Evolutionary conservation across 2,329 filamentous ascomycete species (phyloP).

Genomic region (Zopfia rhizophila): DNA sequence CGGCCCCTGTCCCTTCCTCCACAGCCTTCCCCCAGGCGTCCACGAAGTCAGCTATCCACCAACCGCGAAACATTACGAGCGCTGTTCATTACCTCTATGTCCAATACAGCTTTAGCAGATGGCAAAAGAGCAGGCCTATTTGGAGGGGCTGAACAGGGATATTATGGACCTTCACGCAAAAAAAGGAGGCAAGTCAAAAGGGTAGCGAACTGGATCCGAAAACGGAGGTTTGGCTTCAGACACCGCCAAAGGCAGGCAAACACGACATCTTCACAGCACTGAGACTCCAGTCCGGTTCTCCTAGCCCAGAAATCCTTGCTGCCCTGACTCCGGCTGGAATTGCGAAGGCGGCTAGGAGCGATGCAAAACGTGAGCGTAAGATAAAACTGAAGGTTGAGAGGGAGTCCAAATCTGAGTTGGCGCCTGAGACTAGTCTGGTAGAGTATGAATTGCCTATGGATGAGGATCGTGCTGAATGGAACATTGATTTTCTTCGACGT

Average conservation of each 20-base stretch:
- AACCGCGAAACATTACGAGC: slow-evolving; percentile 12
- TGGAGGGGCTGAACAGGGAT: no score
- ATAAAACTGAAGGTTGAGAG: neutral
- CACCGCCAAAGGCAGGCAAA: no score
- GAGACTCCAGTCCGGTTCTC: no score
- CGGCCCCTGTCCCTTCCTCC: slow-evolving; percentile 23
- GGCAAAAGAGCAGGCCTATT: neutral
- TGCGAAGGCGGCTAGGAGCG: no score
- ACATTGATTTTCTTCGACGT: slow-evolving; percentile 34
- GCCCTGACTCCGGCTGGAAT: no score
- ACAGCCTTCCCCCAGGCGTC: slow-evolving; percentile 14
- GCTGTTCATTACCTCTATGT: slow-evolving; percentile 27
- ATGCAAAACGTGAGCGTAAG: neutral
- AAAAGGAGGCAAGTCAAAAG: no score
- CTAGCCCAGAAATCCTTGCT: no score
- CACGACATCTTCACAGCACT: no score
- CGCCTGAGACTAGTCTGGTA: slow-evolving; percentile 8
- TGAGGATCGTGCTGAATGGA: slow-evolving; percentile 34
- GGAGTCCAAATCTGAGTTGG: neutral
- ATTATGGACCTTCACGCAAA: no score
- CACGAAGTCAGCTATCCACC: slow-evolving; percentile 24
- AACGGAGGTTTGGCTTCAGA: no score
- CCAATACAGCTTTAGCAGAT: slow-evolving; percentile 12
- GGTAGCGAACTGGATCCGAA: no score
- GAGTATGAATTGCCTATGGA: slow-evolving; percentile 24